A percentile compares a stretch with the other conserved stretches of the same genome.
Conservation (phyloP, 768 basidiomycete species). For the Heimioporus sp. region DNA sequence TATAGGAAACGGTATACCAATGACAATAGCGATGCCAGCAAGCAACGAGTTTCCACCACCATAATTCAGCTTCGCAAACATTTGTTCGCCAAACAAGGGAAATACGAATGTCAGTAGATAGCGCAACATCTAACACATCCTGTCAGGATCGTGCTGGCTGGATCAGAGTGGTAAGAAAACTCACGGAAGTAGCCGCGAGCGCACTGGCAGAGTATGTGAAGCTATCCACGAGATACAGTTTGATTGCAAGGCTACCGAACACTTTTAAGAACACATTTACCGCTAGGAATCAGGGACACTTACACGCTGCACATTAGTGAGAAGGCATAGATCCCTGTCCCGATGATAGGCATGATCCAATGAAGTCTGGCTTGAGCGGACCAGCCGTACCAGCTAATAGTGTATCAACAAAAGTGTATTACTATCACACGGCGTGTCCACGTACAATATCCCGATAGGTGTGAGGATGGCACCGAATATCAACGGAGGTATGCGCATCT, state of each 20-base stretch:
- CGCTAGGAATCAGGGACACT: slow-evolving; percentile 18
- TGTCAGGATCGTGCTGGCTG: neutral
- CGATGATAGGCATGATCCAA: slow-evolving; percentile 77
- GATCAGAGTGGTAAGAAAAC: slow-evolving; percentile 12
- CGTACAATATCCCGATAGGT: slow-evolving; percentile 73
- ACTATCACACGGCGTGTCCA: slow-evolving; percentile 5
- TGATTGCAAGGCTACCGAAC: slow-evolving; percentile 54
- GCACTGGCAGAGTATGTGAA: slow-evolving; percentile 70
- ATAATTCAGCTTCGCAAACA: slow-evolving; percentile 58
- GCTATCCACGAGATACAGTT: slow-evolving; percentile 68
- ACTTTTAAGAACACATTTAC: no score
- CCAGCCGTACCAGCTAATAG: slow-evolving; percentile 75
- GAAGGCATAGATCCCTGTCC: slow-evolving; percentile 58
- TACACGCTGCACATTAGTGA: slow-evolving; percentile 62
- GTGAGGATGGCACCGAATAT: slow-evolving; percentile 69
- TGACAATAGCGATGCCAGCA: slow-evolving; percentile 55
- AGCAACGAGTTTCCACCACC: slow-evolving; percentile 71
- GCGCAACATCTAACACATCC: slow-evolving; percentile 46
- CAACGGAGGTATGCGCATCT: slow-evolving; percentile 72
- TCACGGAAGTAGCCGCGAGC: slow-evolving; percentile 57
- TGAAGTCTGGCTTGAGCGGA: slow-evolving; percentile 62
- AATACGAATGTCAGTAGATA: slow-evolving; percentile 63
- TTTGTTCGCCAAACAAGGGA: slow-evolving; percentile 64
- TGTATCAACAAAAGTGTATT: neutral
- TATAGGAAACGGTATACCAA: slow-evolving; percentile 73